Evolutionary conservation across 345 rosid genomes (phyloP).

Genomic region (Eucalyptus sp.): DNA sequence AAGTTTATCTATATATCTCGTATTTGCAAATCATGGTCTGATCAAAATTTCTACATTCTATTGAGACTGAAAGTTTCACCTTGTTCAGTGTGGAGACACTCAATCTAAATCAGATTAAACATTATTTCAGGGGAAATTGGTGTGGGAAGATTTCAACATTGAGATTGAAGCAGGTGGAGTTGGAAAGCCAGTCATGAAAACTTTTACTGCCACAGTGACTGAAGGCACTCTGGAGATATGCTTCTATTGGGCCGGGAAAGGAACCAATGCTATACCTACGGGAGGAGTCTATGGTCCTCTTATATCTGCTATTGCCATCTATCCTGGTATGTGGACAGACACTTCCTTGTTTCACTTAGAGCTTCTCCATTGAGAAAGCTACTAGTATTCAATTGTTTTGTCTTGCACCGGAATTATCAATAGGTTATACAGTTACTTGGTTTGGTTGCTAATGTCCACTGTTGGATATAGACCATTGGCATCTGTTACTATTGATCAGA

Average conservation of each 20-base stretch:
- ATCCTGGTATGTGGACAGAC: not conserved
- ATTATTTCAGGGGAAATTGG: slow-evolving; percentile 32
- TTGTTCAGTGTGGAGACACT: not conserved
- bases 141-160: slow-evolving; percentile 37
- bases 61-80: not conserved
- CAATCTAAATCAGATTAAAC: not conserved
- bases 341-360: not conserved
- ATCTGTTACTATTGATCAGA: not conserved
- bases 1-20: not conserved
- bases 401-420: not conserved
- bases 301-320: slow-evolving; percentile 40
- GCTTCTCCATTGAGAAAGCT: not conserved
- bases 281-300: slow-evolving; percentile 57
- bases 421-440: not conserved
- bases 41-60: not conserved
- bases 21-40: not conserved
- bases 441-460: not conserved
- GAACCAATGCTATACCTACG: slow-evolving; percentile 28
- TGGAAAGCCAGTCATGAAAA: slow-evolving; percentile 14
- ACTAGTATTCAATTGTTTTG: not conserved
- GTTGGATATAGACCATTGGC: not conserved
- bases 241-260: slow-evolving; percentile 55
- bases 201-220: slow-evolving; percentile 3
- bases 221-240: slow-evolving; percentile 33
- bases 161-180: slow-evolving; percentile 35